These are phyloP conservation scores for Cichorium intybus DNA, from an alignment of 140 eudicot genomes.

Conservation along the genomic window DNA sequence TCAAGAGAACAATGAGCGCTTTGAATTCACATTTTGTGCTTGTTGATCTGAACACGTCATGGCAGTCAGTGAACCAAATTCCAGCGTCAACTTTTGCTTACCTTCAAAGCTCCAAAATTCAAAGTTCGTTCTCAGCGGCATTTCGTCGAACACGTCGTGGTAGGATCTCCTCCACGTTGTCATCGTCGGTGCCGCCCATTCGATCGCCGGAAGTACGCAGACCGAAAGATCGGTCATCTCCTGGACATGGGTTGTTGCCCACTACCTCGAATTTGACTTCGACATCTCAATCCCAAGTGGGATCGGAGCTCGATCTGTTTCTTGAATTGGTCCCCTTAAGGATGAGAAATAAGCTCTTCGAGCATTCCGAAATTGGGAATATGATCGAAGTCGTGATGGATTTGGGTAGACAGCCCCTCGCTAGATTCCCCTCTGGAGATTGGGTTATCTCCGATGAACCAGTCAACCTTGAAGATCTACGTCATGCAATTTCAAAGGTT, in stretches of 20 bases:
- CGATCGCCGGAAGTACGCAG: conserved; percentile 64
- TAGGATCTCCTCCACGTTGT: conserved; percentile 29
- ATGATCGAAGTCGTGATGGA: conserved; percentile 96
- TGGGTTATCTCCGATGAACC: conserved; percentile 72
- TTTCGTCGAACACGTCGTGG: conserved; percentile 73
- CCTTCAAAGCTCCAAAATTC: conserved; percentile 22
- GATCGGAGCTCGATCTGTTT: conserved; percentile 71
- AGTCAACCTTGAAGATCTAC: conserved; percentile 69
- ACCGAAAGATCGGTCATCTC: conserved; percentile 50
- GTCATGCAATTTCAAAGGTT: conserved; percentile 85
- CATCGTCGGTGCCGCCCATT: conserved; percentile 39
- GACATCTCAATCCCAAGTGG: conserved; percentile 37
- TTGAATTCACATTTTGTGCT: conserved; percentile 63
- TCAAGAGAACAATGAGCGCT: conserved; percentile 44
- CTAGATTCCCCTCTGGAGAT: conserved; percentile 95
- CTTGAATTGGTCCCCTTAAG: conserved; percentile 80
- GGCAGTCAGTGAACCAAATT: conserved; percentile 57
- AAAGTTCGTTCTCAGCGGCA: conserved; percentile 54
- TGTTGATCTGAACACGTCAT: conserved; percentile 71
- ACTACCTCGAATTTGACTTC: conserved; percentile 40
- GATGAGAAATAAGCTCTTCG: conserved; percentile 67
- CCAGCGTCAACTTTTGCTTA: conserved; percentile 49
- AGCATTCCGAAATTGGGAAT: conserved; percentile 63
- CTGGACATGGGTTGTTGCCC: conserved; percentile 61
- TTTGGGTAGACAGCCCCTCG: conserved; percentile 88